Base-by-base conservation (phyloP, 176 grass and related monocot genomes). In the Eleusine indica region DNA sequence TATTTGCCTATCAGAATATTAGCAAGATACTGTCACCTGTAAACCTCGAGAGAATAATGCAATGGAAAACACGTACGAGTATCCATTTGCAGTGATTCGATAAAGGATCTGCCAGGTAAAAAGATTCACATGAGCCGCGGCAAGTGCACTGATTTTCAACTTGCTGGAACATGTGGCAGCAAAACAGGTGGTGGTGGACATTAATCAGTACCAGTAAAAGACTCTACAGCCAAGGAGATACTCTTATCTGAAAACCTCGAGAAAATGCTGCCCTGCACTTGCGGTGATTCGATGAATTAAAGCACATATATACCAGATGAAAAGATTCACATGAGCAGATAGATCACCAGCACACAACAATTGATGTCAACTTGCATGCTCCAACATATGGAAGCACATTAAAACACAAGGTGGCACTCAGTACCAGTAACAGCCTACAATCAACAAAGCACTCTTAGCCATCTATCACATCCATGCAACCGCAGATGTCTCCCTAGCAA, bases 121-220 rank as follows among this genome's bases (percentile, higher is more conserved):
- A 89, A 70, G 67, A 54, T 43, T 58, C 74, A 56, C 14, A 25
- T 3, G 30, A 52, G 13, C 43, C 73, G 84, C 73, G 84, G 22
- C 66, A 37, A 80, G 32, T 30, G 22, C 77, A 86, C 22, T 25
- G 12, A 40, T 37, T 17, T 17, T 40, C 73, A 66, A 81, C 73
- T 80, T 80, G 82, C 82, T 82, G 70, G 83, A 78, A 85, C 71
- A 82, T 67, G 69, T 49, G 1, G 57, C 38, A 77, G 6, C 73
- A 73, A 41, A 64, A 71, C 40, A 41, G 4, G 41, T 71, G 25
- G 37, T 54, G 77, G 22, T 82, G 38, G 16, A 49, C 13, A 17
- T 0, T 3, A 62, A 54, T 54, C 52, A 47, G 76, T 51, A 3
- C 15, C 14, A n/a, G 52, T 17, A 58, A 18, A 58, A 18, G 47